phyloP scores from a whole-genome alignment of 495 filamentous ascomycete species.

The Annulohypoxylon maeteangense region DNA sequence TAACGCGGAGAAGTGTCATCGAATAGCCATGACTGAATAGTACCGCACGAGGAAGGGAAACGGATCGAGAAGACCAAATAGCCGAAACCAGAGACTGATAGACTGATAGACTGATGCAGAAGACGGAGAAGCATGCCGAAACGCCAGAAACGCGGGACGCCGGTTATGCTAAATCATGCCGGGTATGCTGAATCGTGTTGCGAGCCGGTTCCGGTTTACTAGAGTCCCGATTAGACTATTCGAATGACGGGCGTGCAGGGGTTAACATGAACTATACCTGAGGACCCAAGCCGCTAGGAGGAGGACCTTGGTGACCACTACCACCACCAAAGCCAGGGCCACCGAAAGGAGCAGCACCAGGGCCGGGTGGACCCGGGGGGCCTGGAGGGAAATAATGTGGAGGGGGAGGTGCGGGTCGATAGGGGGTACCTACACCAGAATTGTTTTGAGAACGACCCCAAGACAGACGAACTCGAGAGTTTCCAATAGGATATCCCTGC shows the following conservation, averaged over 20 bases:
- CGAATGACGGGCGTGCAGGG: not conserved
- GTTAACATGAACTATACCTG: slow-evolving; percentile 37
- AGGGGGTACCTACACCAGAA: slow-evolving; percentile 97
- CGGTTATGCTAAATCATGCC: slow-evolving; percentile 44
- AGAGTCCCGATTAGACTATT: slow-evolving; percentile 19
- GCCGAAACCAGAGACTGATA: slow-evolving; percentile 47
- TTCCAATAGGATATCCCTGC: slow-evolving; percentile 99
- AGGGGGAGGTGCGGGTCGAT: slow-evolving; percentile 93
- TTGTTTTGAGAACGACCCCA: slow-evolving; percentile 99
- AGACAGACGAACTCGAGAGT: slow-evolving; percentile 95
- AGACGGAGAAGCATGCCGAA: slow-evolving; percentile 47
- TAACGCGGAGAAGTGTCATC: slow-evolving; percentile 34
- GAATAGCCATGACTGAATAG: slow-evolving; percentile 29
- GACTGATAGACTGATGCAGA: slow-evolving; percentile 44
- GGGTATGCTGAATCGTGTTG: slow-evolving; percentile 29
- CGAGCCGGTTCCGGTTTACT: slow-evolving; percentile 27
- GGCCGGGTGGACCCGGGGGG: slow-evolving; percentile 69
- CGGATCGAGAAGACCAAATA: slow-evolving; percentile 33
- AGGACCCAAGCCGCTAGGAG: slow-evolving; percentile 46
- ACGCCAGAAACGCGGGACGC: slow-evolving; percentile 51
- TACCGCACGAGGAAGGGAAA: slow-evolving; percentile 21
- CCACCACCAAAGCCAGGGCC: slow-evolving; percentile 47
- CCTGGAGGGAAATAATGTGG: slow-evolving; percentile 86
- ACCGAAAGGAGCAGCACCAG: slow-evolving; percentile 44
- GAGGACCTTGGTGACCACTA: slow-evolving; percentile 39